Evolutionary conservation across 23 red algal genomes (phyloP), one percentile per base, ranked within the genome.

Genomic region (Pyropia haitanensis): DNA sequence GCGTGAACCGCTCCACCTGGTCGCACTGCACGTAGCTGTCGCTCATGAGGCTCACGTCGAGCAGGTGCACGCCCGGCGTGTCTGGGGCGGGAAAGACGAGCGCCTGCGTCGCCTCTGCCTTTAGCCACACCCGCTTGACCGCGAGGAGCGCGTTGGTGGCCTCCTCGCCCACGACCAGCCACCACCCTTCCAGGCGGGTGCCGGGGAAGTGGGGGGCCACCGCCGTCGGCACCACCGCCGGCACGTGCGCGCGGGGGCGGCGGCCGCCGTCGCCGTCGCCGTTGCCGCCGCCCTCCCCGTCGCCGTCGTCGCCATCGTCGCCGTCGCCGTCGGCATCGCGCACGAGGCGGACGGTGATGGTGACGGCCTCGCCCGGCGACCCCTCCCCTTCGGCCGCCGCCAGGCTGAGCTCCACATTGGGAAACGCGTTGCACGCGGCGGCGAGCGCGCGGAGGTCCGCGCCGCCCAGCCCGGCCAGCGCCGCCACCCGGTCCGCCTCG

Each of bases 131-230:
- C 28, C 77, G 61, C 51, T 79, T 86, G 29, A 95, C 57, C 30
- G 63, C 78, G 27, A 95, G 55, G 21, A 95, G 48, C 12, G 73
- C 55, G 54, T 80, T 84, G 23, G 48, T 58, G 24, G 56, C n/a
- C 20, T 26, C 39, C 22, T 95, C 72, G 54, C 89, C 89, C 14
- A 95, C 65, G 30, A 85, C 59, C 30, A 95, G 57, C 89, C 89
- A 95, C 89, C 89, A 95, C 18, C 89, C 79, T 74, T 95, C 89
- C 67, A 85, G 79, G 53, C 71, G 85, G 18, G 44, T 56, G 25
- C 72, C 69, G 12, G 89, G 89, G 54, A 73, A 95, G 15, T 32
- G 27, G 14, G 89, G 78, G 20, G 71, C 72, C n/a, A 54, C 73
- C 27, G 72, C 72, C 18, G 62, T 56, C 27, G 80, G 71, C 33